Percentiles rank a stretch among this genome's conserved stretches.
Conservation (phyloP, 1,284 basidiomycete genomes). For the Boletus sp. region DNA sequence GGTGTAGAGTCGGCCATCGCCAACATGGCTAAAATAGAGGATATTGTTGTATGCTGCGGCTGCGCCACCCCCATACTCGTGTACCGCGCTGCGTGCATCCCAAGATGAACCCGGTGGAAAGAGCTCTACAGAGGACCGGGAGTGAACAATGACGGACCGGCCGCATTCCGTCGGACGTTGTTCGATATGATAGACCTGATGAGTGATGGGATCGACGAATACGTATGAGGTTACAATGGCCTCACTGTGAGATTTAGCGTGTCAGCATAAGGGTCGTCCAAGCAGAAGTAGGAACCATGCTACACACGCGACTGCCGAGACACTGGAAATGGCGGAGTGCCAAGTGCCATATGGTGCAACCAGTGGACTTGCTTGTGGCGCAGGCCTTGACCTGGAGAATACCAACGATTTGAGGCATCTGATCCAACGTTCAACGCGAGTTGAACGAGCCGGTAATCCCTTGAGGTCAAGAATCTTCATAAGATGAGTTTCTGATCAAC, state of each 20-base stretch:
- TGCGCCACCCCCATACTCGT: conserved; percentile 4
- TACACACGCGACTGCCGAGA: conserved; percentile 1
- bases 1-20: conserved; percentile 1
- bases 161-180: conserved; percentile 6
- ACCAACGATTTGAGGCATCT: neutral
- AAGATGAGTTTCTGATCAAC: neutral
- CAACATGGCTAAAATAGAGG: conserved; percentile 3
- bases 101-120: conserved; percentile 7
- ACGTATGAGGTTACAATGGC: neutral
- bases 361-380: neutral
- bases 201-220: conserved; percentile 3
- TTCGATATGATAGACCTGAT: conserved; percentile 6
- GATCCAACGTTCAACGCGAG: neutral
- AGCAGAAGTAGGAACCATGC: neutral
- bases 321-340: conserved; percentile 4
- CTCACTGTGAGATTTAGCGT: neutral
- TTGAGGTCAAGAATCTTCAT: neutral
- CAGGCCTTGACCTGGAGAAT: neutral
- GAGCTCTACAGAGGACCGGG: conserved; percentile 3
- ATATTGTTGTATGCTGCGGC: neutral
- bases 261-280: neutral
- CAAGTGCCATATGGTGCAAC: conserved; percentile 8
- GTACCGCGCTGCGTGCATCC: conserved; percentile 8
- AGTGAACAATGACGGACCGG: conserved; percentile 7
- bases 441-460: neutral